Percentiles rank a stretch among this genome's conserved stretches.
Evolutionary conservation across 176 grass and related monocot genomes (phyloP).

Genomic region (Ensete glaucum): DNA sequence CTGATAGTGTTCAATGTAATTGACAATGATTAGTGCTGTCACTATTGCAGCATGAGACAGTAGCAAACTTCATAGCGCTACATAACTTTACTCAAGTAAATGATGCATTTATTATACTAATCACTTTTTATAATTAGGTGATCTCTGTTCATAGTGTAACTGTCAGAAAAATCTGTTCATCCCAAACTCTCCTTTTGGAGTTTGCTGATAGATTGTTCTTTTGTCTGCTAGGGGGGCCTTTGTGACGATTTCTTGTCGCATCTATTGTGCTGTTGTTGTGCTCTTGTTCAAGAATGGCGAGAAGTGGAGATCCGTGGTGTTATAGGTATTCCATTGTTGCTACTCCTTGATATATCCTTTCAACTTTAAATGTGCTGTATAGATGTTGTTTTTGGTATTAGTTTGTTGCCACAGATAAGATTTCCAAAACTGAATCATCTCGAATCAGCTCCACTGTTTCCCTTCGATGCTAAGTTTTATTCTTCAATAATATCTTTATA

Average conservation of each 20-base stretch:
- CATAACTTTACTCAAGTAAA: no score
- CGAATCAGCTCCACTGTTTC: no score
- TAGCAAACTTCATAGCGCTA: no score
- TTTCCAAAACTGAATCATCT: background rate
- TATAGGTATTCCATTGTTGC: constrained; percentile 29
- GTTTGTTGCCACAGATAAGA: background rate
- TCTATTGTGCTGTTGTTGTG: constrained; percentile 89
- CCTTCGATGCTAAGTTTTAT: no score
- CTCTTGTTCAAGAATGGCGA: constrained; percentile 96
- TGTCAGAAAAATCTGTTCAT: background rate
- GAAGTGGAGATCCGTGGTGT: constrained; percentile 75
- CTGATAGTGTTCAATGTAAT: no score
- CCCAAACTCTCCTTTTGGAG: background rate
- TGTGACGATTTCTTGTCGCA: constrained; percentile 95
- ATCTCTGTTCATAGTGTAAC: background rate
- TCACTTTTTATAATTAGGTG: background rate
- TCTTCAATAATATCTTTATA: no score
- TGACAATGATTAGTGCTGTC: no score
- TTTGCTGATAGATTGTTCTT: background rate
- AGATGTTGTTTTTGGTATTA: background rate
- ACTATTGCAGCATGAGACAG: no score
- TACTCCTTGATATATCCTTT: background rate
- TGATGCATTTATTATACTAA: no score
- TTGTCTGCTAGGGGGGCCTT: constrained; percentile 57
- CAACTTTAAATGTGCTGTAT: background rate